A percentile compares a stretch with the other conserved stretches of the same genome.
Conservation (phyloP, 345 rosid species). For the Noccaea caerulescens region DNA sequence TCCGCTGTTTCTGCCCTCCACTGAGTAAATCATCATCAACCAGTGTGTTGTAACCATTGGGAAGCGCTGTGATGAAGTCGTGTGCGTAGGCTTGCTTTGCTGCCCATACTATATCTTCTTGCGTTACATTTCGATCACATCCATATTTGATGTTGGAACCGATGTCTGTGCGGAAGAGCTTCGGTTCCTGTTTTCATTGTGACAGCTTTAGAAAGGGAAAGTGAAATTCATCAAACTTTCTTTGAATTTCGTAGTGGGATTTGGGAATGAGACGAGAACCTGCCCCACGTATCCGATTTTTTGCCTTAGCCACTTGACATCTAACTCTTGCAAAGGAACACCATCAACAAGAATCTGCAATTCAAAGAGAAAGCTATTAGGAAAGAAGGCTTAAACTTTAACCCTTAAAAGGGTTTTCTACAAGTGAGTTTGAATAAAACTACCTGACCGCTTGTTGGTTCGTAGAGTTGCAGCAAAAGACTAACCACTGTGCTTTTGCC, state of each 20-base stretch:
- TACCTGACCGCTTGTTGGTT: slow-evolving; percentile 93
- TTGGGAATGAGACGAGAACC: slow-evolving; percentile 48
- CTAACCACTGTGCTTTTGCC: slow-evolving; percentile 94
- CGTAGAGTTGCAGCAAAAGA: slow-evolving; percentile 85
- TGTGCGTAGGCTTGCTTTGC: slow-evolving; percentile 94
- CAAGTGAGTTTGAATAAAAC: slow-evolving; percentile 20
- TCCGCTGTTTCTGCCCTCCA: slow-evolving; percentile 98
- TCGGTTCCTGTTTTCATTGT: slow-evolving; percentile 69
- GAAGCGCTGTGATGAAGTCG: slow-evolving; percentile 83
- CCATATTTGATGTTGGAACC: slow-evolving; percentile 90
- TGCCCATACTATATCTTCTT: slow-evolving; percentile 86
- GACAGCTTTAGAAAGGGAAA: slow-evolving; percentile 18
- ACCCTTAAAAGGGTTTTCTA: slow-evolving; percentile 2
- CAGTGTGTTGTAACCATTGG: slow-evolving; percentile 79
- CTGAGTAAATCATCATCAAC: slow-evolving; percentile 97
- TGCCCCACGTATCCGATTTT: slow-evolving; percentile 90
- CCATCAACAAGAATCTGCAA: slow-evolving; percentile 89
- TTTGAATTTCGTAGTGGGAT: slow-evolving; percentile 2
- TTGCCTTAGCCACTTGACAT: slow-evolving; percentile 88
- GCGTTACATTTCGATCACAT: slow-evolving; percentile 61
- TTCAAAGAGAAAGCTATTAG: slow-evolving; percentile 14
- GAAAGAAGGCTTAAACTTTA: background rate
- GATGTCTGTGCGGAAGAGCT: slow-evolving; percentile 88
- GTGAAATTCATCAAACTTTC: slow-evolving; percentile 7
- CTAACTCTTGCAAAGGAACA: slow-evolving; percentile 70